Base-by-base conservation (phyloP, 73 alveolate species). In the Blepharisma stoltei region DNA sequence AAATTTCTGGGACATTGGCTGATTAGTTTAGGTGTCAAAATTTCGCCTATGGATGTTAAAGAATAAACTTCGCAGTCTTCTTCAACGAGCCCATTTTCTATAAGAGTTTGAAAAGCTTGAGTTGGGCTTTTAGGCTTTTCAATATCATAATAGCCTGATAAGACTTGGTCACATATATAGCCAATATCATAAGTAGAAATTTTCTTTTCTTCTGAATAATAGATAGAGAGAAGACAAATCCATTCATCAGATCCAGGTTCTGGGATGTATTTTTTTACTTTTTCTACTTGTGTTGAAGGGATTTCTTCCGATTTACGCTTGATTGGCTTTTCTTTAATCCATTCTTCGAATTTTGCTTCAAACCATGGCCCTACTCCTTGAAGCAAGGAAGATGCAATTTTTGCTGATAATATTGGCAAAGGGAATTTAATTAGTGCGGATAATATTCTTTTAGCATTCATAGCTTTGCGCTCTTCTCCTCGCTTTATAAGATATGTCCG, bases 331-430 rank as follows among this genome's bases (percentile, higher is more conserved):
- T 14, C 45, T 60, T 60, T 60, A 25, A 60, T n/a, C 47, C 73
- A 60, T 4, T 25, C 14, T 11, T 69, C 79, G 4, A 69, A 14
- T 5, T 69, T 43, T 11, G 45, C 25, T 37, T n/a, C 65, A 18
- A 11, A 69, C 65, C 65, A 44, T 11, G 55, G 67, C 21, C 79
- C 79, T 14, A 43, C 41, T 7, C 79, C 79, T 44, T n/a, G 67
- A 38, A 69, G 75, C 14, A 44, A 43, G 14, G 9, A 8, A 14
- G 25, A 18, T 9, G 79, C 79, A 7, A 44, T 44, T 46, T 38
- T 46, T 43, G 54, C 79, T n/a, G 55, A 44, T 25, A 37, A 18
- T 9, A 69, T 43, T 1, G 79, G 79, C 9, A 69, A 25, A 9
- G 79, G 79, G 60, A 69, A 69, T 37, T 37, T 43, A 14, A 14